A percentile compares a stretch with the other conserved stretches of the same genome.
Evolutionary conservation across 1,284 basidiomycete genomes (phyloP).

Genomic region (Athelia psychrophila): DNA sequence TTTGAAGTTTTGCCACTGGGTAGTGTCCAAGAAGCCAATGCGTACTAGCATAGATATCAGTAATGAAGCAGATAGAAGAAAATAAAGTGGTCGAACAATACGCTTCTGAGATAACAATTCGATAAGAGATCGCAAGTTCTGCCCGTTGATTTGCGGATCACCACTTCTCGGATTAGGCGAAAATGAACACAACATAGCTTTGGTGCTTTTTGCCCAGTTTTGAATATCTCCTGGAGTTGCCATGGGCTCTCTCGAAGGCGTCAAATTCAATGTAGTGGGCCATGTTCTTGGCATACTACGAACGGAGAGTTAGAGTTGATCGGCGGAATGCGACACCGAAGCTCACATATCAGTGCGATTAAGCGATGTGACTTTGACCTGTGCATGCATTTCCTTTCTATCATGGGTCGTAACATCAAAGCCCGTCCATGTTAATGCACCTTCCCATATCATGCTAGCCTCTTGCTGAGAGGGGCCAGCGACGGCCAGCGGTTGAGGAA

Average conservation of each 20-base stretch:
- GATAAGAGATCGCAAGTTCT: conserved; percentile 35
- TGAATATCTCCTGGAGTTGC: conserved; percentile 39
- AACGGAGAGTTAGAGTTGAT: not conserved
- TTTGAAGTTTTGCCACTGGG: conserved; percentile 39
- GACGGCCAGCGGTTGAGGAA: not conserved
- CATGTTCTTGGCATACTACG: conserved; percentile 49
- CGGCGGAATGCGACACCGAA: not conserved
- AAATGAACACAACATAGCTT: conserved; percentile 36
- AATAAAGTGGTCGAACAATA: conserved; percentile 34
- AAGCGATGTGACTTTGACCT: conserved; percentile 31
- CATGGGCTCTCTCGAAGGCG: conserved; percentile 38
- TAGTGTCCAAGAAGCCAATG: conserved; percentile 50
- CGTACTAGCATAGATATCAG: conserved; percentile 39
- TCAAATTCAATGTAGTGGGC: conserved; percentile 47
- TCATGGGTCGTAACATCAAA: conserved; percentile 30
- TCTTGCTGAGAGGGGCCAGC: conserved; percentile 2
- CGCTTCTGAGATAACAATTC: conserved; percentile 38
- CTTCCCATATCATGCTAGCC: conserved; percentile 46
- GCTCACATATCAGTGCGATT: conserved; percentile 26
- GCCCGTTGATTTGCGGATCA: conserved; percentile 34
- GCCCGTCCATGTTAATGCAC: conserved; percentile 46
- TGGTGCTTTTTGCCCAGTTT: conserved; percentile 44
- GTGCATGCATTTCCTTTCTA: conserved; percentile 42
- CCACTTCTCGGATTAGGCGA: conserved; percentile 18
- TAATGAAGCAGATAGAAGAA: not conserved